Percentiles rank a stretch among this genome's conserved stretches.
These are phyloP conservation scores for Daldinia childiae DNA, from an alignment of 495 filamentous ascomycete genomes.

Conservation along the genomic window DNA sequence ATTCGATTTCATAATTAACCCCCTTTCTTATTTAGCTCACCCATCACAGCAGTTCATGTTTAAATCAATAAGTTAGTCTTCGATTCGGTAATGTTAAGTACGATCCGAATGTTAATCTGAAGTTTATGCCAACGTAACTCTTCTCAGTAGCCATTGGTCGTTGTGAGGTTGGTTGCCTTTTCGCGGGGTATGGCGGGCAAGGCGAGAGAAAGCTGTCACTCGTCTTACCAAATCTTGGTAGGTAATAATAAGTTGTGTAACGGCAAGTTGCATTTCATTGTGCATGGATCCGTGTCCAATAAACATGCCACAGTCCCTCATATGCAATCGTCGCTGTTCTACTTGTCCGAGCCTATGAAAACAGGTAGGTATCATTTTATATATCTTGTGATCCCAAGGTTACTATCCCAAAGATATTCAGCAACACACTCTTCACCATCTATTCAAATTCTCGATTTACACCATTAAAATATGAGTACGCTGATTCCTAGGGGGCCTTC, in stretches of 20 bases:
- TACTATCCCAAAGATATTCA: not conserved
- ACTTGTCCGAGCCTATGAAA: not conserved
- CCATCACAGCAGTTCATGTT: no score
- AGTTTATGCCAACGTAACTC: no score
- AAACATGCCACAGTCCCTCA: not conserved
- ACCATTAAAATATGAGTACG: not conserved
- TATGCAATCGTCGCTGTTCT: slow-evolving; percentile 6
- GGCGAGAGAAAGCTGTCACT: not conserved
- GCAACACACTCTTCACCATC: not conserved
- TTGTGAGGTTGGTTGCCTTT: not conserved
- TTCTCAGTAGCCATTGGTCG: not conserved
- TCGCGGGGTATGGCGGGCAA: slow-evolving; percentile 2
- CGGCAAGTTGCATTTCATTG: slow-evolving; percentile 9
- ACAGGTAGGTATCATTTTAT: not conserved
- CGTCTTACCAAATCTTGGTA: not conserved
- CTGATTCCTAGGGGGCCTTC: slow-evolving; percentile 28
- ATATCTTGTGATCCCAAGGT: not conserved
- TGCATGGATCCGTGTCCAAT: slow-evolving; percentile 8
- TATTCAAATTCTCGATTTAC: not conserved
- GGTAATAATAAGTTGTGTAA: not conserved
- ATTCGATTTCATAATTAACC: no score
- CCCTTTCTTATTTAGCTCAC: no score
- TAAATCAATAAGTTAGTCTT: not conserved
- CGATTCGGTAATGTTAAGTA: not conserved
- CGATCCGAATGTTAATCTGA: no score